Conservation (phyloP, 805 yeast genomes). For the Pichia thaimueangensis region DNA sequence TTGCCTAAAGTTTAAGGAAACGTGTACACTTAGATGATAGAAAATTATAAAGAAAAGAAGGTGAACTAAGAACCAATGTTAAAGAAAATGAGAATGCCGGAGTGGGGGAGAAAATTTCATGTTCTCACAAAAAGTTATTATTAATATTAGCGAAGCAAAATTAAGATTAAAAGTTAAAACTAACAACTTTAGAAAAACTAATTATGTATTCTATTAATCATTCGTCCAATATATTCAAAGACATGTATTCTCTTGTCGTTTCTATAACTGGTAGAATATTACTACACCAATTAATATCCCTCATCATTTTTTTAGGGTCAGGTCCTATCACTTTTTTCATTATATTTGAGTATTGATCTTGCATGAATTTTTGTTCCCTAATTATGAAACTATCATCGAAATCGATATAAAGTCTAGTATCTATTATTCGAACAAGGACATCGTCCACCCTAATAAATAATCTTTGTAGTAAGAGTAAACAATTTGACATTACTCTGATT, state of each 20-base stretch:
- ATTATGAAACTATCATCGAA: conserved; percentile 56
- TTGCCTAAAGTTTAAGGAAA: too few relatives aligned
- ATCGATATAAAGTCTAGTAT: conserved; percentile 79
- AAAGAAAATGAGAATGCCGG: too few relatives aligned
- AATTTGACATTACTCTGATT: conserved; percentile 81
- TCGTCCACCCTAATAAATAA: conserved; percentile 86
- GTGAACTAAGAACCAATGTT: too few relatives aligned
- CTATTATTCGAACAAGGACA: conserved; percentile 77
- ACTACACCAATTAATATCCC: conserved; percentile 87
- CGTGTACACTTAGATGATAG: too few relatives aligned
- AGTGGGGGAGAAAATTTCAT: too few relatives aligned
- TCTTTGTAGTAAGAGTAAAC: conserved; percentile 67
- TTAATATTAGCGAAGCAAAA: too few relatives aligned
- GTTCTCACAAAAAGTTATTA: too few relatives aligned
- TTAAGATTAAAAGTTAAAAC: too few relatives aligned
- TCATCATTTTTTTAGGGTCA: conserved; percentile 61
- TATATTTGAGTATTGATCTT: conserved; percentile 45
- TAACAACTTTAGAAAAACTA: too few relatives aligned
- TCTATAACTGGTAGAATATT: conserved; percentile 28
- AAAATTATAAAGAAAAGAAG: too few relatives aligned
- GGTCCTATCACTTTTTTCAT: conserved; percentile 27
- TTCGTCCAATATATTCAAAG: too few relatives aligned
- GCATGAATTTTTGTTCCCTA: conserved; percentile 72
- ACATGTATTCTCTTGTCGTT: conserved; percentile 21
- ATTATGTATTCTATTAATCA: too few relatives aligned